These are phyloP conservation scores for Cucumis melo DNA, from an alignment of 306 rosid species.

Conservation along the genomic window DNA sequence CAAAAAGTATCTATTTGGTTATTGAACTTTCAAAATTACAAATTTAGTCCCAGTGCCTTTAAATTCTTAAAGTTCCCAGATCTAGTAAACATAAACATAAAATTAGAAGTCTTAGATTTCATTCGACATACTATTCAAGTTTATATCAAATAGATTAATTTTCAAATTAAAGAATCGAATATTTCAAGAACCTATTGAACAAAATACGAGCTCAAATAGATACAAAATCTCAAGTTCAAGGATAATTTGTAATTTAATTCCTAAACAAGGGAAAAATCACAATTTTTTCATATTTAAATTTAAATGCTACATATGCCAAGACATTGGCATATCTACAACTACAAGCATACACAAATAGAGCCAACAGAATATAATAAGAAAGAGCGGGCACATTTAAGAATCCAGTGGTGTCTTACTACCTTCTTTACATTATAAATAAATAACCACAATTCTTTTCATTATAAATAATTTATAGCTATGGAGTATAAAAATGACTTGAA, in stretches of 20 bases:
- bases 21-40: not conserved
- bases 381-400: not conserved
- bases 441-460: not conserved
- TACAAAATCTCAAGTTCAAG: not conserved
- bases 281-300: not conserved
- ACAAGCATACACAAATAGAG: not conserved
- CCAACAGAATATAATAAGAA: not conserved
- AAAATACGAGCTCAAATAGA: not conserved
- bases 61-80: too few relatives aligned
- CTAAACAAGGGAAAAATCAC: too few relatives aligned
- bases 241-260: not conserved
- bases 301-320: not conserved
- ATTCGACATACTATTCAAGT: too few relatives aligned
- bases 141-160: too few relatives aligned
- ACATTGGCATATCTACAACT: not conserved
- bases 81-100: not conserved
- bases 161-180: not conserved
- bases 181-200: not conserved
- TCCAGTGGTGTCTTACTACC: not conserved
- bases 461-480: not conserved
- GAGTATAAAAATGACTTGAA: not conserved
- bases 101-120: not conserved
- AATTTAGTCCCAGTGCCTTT: not conserved
- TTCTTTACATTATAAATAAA: not conserved
- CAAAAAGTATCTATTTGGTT: too few relatives aligned